Percentiles rank a stretch among this genome's conserved stretches.
phyloP scores from a whole-genome alignment of 352 stramenopile genomes.

The Aphanomyces invadans region DNA sequence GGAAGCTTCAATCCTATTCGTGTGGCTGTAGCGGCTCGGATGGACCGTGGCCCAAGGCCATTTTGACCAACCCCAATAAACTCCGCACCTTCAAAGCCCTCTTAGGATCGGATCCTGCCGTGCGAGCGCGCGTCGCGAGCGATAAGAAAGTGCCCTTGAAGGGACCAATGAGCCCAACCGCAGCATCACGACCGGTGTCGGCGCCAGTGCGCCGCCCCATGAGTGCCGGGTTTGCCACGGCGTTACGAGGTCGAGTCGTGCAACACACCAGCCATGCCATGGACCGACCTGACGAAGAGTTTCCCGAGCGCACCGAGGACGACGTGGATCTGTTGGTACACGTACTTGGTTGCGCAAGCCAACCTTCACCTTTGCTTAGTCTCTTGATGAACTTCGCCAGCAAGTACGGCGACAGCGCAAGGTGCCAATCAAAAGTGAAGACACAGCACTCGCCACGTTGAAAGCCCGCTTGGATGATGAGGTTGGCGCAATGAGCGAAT shows the following conservation, averaged over 20 bases:
- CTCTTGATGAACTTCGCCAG: background rate
- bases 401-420: background rate
- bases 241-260: conserved; percentile 41
- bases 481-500: conserved; percentile 3
- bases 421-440: too few species aligned
- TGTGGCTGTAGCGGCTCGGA: too few species aligned
- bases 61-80: conserved; percentile 61
- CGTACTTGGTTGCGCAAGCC: background rate
- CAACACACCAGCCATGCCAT: too few species aligned
- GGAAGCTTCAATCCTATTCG: too few species aligned
- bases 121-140: background rate
- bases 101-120: conserved; percentile 30
- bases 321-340: background rate
- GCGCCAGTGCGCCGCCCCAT: conserved; percentile 57
- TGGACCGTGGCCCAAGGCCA: conserved; percentile 56
- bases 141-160: conserved; percentile 16
- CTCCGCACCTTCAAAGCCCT: conserved; percentile 63
- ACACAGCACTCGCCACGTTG: background rate
- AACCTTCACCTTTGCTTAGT: background rate
- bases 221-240: conserved; percentile 40
- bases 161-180: conserved; percentile 1
- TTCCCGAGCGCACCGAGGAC: background rate
- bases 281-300: background rate
- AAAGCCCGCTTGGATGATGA: background rate
- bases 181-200: conserved; percentile 41